Percentiles rank a stretch among this genome's conserved stretches.
phyloP scores from a whole-genome alignment of 2,329 filamentous ascomycete genomes.

The Hypoxylon sp. region DNA sequence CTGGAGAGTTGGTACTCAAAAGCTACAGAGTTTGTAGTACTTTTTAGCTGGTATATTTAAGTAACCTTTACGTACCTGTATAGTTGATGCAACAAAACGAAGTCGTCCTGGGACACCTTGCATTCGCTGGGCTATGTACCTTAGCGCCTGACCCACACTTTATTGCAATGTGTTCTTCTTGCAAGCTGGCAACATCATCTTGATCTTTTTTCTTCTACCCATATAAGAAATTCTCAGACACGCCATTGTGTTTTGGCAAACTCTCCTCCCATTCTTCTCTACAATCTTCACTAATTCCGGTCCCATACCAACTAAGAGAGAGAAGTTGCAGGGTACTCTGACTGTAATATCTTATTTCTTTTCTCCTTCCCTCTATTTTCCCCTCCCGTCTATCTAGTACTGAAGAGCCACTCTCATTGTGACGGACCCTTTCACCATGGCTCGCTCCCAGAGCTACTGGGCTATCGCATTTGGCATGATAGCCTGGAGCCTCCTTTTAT shows the following conservation, averaged over 20 bases:
- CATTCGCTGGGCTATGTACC: slow-evolving; percentile 2
- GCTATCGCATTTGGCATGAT: slow-evolving; percentile 88
- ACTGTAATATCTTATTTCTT: slow-evolving; percentile 42
- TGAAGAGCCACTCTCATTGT: slow-evolving; percentile 21
- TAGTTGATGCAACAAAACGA: slow-evolving; percentile 19
- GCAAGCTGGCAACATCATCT: slow-evolving; percentile 55
- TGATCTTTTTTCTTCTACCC: slow-evolving; percentile 44
- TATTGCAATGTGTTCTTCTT: slow-evolving; percentile 56
- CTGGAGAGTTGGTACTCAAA: not conserved
- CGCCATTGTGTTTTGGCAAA: slow-evolving; percentile 33
- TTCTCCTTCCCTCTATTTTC: slow-evolving; percentile 33
- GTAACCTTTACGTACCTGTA: slow-evolving; percentile 4
- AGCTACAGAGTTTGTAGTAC: not conserved
- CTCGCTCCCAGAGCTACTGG: slow-evolving; percentile 76
- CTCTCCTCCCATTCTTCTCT: slow-evolving; percentile 44
- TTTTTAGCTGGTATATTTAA: not conserved
- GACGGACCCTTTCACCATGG: slow-evolving; percentile 58
- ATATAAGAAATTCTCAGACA: slow-evolving; percentile 52
- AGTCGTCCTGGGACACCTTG: slow-evolving; percentile 10
- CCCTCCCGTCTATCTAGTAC: slow-evolving; percentile 18
- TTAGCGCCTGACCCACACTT: slow-evolving; percentile 47
- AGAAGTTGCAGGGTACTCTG: slow-evolving; percentile 43
- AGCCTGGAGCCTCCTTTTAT: slow-evolving; percentile 91
- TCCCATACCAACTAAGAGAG: slow-evolving; percentile 42
- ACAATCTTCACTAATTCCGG: slow-evolving; percentile 21